These are phyloP conservation scores for Fusarium sp. DNA, from an alignment of 2,329 filamentous ascomycete genomes.

Conservation along the genomic window DNA sequence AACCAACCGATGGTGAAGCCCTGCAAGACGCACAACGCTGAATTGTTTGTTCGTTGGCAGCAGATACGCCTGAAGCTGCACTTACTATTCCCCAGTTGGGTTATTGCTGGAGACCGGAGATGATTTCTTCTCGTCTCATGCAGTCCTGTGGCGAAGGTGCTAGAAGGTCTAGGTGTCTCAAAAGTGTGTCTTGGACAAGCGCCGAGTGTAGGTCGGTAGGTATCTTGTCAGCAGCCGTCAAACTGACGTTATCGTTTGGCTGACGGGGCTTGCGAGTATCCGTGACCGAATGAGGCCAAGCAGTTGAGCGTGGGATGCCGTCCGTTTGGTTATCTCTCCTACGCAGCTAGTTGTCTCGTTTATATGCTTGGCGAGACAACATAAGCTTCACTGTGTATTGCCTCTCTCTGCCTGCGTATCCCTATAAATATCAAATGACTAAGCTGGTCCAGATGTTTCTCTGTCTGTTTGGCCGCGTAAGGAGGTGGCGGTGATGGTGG, in stretches of 20 bases:
- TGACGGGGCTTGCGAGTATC: neutral
- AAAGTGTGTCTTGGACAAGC: neutral
- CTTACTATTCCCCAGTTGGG: neutral
- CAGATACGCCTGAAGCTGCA: neutral
- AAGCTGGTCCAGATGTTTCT: neutral
- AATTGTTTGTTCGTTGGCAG: neutral
- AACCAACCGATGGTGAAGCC: constrained; percentile 2
- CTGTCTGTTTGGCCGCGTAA: neutral
- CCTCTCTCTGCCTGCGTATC: neutral
- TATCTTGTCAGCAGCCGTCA: constrained; percentile 17
- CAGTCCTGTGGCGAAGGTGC: neutral
- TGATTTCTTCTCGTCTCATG: neutral
- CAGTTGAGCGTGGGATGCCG: neutral
- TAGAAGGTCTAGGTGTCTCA: neutral
- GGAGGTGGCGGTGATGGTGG: constrained; percentile 10
- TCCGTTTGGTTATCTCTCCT: constrained; percentile 5
- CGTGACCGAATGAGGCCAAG: neutral
- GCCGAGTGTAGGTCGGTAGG: neutral
- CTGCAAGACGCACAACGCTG: neutral
- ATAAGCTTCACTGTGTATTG: neutral
- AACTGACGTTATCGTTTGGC: neutral
- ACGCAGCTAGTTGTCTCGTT: constrained; percentile 7
- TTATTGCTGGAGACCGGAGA: neutral
- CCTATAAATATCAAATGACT: constrained; percentile 9
- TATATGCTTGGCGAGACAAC: constrained; percentile 8